Evolutionary conservation across 805 yeast genomes (phyloP), one percentile per base, ranked within the genome.

Genomic region (Candida hungchunana): DNA sequence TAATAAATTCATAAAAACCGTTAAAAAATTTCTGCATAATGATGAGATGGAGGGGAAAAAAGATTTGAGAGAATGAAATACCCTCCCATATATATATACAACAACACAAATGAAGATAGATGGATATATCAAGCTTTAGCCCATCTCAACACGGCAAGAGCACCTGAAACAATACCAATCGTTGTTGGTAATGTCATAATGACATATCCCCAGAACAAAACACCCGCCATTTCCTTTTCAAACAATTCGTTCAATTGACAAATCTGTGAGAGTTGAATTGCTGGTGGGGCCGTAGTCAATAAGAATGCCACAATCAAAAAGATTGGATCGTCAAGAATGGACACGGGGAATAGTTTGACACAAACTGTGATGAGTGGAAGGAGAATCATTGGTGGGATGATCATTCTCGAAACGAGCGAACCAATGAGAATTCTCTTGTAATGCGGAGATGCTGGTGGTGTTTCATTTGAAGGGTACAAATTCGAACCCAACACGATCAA

Each of bases 151-250:
- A 66, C 72, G 25, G 55, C 57, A 50, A 83, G 71, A 28, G 86
- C 75, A 7, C 77, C 68, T 17, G 80, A 82, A 19, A 83, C 90
- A 37, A 81, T 78, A 27, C 73, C 59, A 22, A 83, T 83, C 19
- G 90, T 81, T 4, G 83, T 78, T 0, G 94, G 94, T 36, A 83
- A 64, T 12, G 89, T 81, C 46, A 83, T 60, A 2, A 83, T 70
- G 13, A 76, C 90, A 48, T 83, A 83, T 5, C 93, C 90, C 83
- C 89, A 83, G 46, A 83, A 83, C 44, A 83, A 63, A 13, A 83
- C 82, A 19, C 86, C 86, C 0, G 85, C 80, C 90, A 83, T 83
- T 58, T 83, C 94, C 51, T 74, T 78, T 54, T 83, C 89, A 57
- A 74, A 83, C 30, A 82, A 66, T 47, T 77, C 80, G 55, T 83